These are phyloP conservation scores for Umbelopsis isabellina DNA, from an alignment of 192 early-diverging fungal species.

Conservation along the genomic window DNA sequence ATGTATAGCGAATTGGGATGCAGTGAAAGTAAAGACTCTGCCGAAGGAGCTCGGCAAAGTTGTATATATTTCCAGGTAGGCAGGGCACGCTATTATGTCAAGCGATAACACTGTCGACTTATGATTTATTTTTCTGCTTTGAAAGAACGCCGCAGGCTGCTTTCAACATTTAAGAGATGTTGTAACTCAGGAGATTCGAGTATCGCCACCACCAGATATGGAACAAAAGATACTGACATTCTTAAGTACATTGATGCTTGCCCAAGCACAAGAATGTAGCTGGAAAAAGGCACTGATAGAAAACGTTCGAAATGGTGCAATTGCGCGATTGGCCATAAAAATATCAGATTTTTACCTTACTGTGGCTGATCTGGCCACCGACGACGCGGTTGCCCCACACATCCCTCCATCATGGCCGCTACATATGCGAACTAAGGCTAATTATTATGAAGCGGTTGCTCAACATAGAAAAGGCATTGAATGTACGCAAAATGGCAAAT, in stretches of 20 bases:
- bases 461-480: conserved; percentile 80
- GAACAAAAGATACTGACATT: conserved; percentile 62
- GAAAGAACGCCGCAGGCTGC: conserved; percentile 80
- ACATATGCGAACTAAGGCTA: conserved; percentile 70
- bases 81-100: background rate
- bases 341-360: conserved; percentile 73
- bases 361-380: conserved; percentile 60
- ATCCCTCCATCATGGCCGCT: conserved; percentile 65
- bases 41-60: conserved; percentile 80
- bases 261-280: conserved; percentile 93
- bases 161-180: conserved; percentile 64
- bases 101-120: background rate
- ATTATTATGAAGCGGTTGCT: conserved; percentile 75
- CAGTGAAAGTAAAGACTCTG: conserved; percentile 64
- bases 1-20: conserved; percentile 81
- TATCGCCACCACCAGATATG: conserved; percentile 68
- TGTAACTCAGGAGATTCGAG: conserved; percentile 65
- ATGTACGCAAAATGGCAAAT: conserved; percentile 66
- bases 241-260: conserved; percentile 76
- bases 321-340: conserved; percentile 77
- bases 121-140: background rate
- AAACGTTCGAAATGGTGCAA: conserved; percentile 75
- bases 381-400: conserved; percentile 41
- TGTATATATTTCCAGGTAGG: conserved; percentile 77
- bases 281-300: conserved; percentile 85